Base-by-base conservation (phyloP, 495 filamentous ascomycete genomes). In the Aspergillus wentii region DNA sequence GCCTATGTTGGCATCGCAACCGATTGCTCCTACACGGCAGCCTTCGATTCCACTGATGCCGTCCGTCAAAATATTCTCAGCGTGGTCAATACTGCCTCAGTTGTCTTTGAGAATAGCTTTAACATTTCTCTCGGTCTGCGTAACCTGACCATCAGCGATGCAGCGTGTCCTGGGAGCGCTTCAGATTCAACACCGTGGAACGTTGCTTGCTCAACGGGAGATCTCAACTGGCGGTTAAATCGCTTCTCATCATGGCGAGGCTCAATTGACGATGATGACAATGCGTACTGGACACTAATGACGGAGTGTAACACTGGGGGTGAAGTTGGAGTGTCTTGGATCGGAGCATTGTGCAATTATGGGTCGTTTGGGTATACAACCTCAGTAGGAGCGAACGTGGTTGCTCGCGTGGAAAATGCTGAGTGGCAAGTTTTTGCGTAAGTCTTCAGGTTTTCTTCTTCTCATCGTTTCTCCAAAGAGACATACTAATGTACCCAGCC, bases 241-340 rank as follows among this genome's bases (percentile, higher is more conserved):
- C 60, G 76, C 8, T 95, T 96, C 52, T 88, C 86, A 0, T 54
- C 57, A 26, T 96, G 90, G 89, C 70, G 90, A 44, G 81, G 83
- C 4, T 59, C 71, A 6, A 53, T 71, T 30, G 60, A 71, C 9
- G 90, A 94, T 52, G 3, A 13, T 4, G 63, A 54, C 8, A 89
- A 94, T 58, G 85, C 87, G 4, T 90, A 88, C 56, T 96, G 89
- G 90, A 92, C 86, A 3, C 66, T 96, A 7, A 56, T 96, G 55
- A 89, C 79, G 17, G 90, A 76, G 8, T 96, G 90, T 55, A 71
- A 77, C 29, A 88, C 84, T 3, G 81, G 77, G 17, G 68, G 79
- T 9, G 83, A 88, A 41, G 85, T 96, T 14, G 90, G 90, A 0
- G 62, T 95, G 17, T 86, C 90, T 5, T 94, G 88, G 88, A 64